Percentiles rank a stretch among this genome's conserved stretches.
Evolutionary conservation across 495 filamentous ascomycete species (phyloP).

Genomic region (Hapsidospora chrysogenum): DNA sequence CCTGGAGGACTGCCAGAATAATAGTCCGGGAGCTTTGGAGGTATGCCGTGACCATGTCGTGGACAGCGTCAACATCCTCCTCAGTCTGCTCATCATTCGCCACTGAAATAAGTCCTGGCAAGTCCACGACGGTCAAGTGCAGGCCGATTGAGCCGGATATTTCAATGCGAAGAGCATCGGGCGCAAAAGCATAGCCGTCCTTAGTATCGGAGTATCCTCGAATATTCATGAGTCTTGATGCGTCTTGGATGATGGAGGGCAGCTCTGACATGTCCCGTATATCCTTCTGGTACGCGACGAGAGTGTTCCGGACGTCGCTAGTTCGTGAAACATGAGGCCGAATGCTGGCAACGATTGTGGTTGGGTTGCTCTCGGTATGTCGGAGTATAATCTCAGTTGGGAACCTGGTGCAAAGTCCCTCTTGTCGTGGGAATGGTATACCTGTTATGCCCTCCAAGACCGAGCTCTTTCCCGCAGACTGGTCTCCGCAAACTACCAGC

Average conservation of each 20-base stretch:
- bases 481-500: conserved; percentile 30
- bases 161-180: conserved; percentile 45
- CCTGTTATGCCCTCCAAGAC: conserved; percentile 33
- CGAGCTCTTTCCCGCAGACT: conserved; percentile 37
- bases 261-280: background rate
- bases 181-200: conserved; percentile 25
- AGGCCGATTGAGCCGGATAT: conserved; percentile 39
- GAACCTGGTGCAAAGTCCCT: conserved; percentile 39
- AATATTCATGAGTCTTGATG: conserved; percentile 3
- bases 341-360: conserved; percentile 29
- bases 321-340: conserved; percentile 8
- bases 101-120: conserved; percentile 40
- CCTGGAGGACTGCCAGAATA: conserved; percentile 41
- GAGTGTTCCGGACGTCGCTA: conserved; percentile 1
- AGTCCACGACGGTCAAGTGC: conserved; percentile 45
- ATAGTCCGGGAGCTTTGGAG: conserved; percentile 38
- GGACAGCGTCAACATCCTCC: conserved; percentile 31
- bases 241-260: conserved; percentile 5
- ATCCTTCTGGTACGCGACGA: background rate
- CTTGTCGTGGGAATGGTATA: conserved; percentile 32
- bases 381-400: conserved; percentile 42
- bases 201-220: background rate
- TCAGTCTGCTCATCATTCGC: conserved; percentile 20
- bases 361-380: conserved; percentile 14
- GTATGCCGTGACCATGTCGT: conserved; percentile 33